These are phyloP conservation scores for Geotrichum aggregatum DNA, from an alignment of 1,139 yeast species.

Conservation along the genomic window DNA sequence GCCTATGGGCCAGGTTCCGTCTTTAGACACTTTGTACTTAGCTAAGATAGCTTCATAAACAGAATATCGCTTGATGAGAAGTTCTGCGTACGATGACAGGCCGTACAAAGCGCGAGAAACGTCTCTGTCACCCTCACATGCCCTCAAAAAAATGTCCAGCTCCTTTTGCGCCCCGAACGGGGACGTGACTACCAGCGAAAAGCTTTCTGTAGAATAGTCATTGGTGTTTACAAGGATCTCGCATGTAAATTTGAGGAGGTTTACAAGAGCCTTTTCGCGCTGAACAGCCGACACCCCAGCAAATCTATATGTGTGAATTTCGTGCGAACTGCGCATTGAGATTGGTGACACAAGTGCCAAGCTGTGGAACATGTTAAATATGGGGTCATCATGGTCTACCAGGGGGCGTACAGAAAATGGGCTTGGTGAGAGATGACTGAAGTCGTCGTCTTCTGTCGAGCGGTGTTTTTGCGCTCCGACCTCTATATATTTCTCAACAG, in stretches of 20 bases:
- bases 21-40: constrained; percentile 13
- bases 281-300: constrained; percentile 15
- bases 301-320: constrained; percentile 2
- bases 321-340: constrained; percentile 2
- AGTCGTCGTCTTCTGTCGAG: not conserved
- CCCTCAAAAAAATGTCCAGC: constrained; percentile 23
- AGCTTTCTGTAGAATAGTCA: constrained; percentile 22
- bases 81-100: constrained; percentile 27
- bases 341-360: constrained; percentile 19
- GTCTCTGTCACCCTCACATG: constrained; percentile 21
- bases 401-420: constrained; percentile 1
- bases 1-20: constrained; percentile 26
- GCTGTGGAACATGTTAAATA: constrained; percentile 26
- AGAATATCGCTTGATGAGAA: constrained; percentile 23
- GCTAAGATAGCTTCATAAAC: constrained; percentile 24
- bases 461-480: not conserved
- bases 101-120: constrained; percentile 28
- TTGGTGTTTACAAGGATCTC: constrained; percentile 14
- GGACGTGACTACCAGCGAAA: constrained; percentile 23
- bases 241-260: constrained; percentile 24
- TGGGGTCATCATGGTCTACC: constrained; percentile 13
- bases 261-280: constrained; percentile 14
- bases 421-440: not conserved
- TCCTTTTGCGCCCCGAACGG: constrained; percentile 24
- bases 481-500: not conserved